Base-by-base conservation (phyloP, 805 yeast species). In the Monosporozyma aquatica region DNA sequence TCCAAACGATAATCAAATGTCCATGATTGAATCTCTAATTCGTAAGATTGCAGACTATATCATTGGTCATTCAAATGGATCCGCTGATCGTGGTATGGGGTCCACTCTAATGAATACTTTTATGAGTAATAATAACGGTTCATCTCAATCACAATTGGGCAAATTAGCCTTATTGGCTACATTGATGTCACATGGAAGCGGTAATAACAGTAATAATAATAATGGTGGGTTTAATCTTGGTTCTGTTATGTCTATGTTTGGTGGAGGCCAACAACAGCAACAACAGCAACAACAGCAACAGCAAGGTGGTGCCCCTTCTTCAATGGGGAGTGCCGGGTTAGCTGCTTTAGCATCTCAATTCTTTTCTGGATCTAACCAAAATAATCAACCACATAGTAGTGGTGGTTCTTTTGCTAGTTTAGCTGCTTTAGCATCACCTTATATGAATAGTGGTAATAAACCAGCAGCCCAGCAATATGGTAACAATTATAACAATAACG, bases 141-240 rank as follows among this genome's bases (percentile, higher is more conserved):
- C 54, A 20, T 43, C 55, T 5, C 54, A 52, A 30, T 42, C 59
- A 1, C 63, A 58, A 38, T 38, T 58, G 23, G 61, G 63, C 6
- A 58, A 58, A 38, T 40, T 58, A 44, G 61, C 63, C 7, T 43
- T 58, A 26, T 43, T 58, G 13, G 43, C 58, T 11, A 53, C 56
- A 10, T 46, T 55, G n/a, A 38, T 58, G 44, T 43, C 48, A 11
- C 26, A 44, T 17, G 41, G 40, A n/a, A n/a, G n/a, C n/a, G n/a
- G n/a, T 28, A 20, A 23, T 32, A 14, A 8, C n/a, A 21, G 23
- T 7, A 47, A 44, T 18, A 48, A 45, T 10, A 45, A 32, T 14
- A 20, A 43, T 6, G 43, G 47, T 21, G 59, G 56, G 6, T 52
- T 51, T 25, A 48, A 51, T 33, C 36, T 55, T 24, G 43, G 48